phyloP scores from a whole-genome alignment of 2,329 filamentous ascomycete genomes.

The Aspergillus ochraceoroseus region DNA sequence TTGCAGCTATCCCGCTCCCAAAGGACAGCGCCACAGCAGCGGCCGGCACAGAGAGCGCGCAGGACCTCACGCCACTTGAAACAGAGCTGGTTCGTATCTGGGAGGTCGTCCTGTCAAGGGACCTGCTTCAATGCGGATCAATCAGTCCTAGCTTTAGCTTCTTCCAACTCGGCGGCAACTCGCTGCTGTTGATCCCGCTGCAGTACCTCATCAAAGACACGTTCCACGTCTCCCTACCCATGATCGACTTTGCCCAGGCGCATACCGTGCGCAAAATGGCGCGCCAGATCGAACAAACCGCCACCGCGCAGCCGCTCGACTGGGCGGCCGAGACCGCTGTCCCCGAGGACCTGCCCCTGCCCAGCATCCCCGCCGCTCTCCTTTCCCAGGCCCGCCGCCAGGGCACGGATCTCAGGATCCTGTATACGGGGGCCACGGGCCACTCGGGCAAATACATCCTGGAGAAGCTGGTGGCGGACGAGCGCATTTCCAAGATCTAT shows the following conservation, averaged over 20 bases:
- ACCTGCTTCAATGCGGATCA: neutral
- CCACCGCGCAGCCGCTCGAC: slow-evolving; percentile 14
- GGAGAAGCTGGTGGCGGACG: neutral
- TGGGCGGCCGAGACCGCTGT: slow-evolving; percentile 45
- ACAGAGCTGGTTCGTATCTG: slow-evolving; percentile 7
- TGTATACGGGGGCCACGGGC: slow-evolving; percentile 15
- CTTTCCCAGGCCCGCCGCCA: too few relatives aligned
- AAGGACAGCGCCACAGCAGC: neutral
- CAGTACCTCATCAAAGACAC: slow-evolving; percentile 31
- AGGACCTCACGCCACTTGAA: neutral
- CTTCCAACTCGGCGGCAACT: slow-evolving; percentile 30
- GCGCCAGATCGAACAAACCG: slow-evolving; percentile 23
- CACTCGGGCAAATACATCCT: slow-evolving; percentile 9
- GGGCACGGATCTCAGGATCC: slow-evolving; percentile 2
- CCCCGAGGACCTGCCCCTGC: too few relatives aligned
- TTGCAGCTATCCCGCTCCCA: neutral
- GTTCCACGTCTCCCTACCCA: slow-evolving; percentile 30
- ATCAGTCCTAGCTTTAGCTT: slow-evolving; percentile 14
- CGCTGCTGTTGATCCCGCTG: slow-evolving; percentile 31
- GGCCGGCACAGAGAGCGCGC: neutral
- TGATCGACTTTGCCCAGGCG: slow-evolving; percentile 39
- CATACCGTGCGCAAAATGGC: slow-evolving; percentile 44
- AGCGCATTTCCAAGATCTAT: slow-evolving; percentile 8
- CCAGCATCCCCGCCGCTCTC: too few relatives aligned
- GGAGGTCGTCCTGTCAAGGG: slow-evolving; percentile 9